phyloP scores from a whole-genome alignment of 768 basidiomycete species.

The Calocera viscosa region DNA sequence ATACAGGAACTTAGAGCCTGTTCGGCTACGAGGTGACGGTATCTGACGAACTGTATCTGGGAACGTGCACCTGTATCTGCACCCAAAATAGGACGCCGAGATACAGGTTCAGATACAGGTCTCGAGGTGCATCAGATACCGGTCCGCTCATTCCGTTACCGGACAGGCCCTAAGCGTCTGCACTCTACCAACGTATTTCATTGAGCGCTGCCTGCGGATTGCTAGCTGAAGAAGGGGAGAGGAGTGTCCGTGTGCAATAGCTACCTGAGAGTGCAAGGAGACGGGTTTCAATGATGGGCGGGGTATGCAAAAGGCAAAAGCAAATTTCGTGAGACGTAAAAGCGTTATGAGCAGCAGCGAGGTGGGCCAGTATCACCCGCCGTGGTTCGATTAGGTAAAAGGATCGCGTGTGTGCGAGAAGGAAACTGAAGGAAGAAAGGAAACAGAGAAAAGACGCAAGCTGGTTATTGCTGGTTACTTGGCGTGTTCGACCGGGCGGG shows the following conservation, averaged over 20 bases:
- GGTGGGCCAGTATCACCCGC: background rate
- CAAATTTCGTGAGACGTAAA: background rate
- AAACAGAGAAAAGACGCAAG: background rate
- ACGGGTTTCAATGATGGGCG: conserved; percentile 1
- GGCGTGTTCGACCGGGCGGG: background rate
- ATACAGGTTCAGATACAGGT: no score
- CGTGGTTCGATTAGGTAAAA: background rate
- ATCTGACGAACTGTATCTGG: no score
- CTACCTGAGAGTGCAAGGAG: background rate
- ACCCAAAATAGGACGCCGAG: no score
- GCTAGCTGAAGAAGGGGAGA: background rate
- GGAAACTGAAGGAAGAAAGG: background rate
- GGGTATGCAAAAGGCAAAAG: background rate
- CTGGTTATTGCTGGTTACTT: background rate
- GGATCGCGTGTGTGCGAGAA: background rate
- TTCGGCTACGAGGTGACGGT: no score
- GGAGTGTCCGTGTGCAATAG: background rate
- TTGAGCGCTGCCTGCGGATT: background rate
- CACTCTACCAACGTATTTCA: conserved; percentile 1
- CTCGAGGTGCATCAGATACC: no score
- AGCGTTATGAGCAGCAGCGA: background rate
- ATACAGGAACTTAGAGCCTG: no score
- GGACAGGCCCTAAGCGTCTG: no score
- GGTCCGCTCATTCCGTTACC: no score
- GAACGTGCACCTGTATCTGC: no score